A percentile compares a stretch with the other conserved stretches of the same genome.
Conservation (phyloP, 352 stramenopile genomes). For the Pythium aquatile region DNA sequence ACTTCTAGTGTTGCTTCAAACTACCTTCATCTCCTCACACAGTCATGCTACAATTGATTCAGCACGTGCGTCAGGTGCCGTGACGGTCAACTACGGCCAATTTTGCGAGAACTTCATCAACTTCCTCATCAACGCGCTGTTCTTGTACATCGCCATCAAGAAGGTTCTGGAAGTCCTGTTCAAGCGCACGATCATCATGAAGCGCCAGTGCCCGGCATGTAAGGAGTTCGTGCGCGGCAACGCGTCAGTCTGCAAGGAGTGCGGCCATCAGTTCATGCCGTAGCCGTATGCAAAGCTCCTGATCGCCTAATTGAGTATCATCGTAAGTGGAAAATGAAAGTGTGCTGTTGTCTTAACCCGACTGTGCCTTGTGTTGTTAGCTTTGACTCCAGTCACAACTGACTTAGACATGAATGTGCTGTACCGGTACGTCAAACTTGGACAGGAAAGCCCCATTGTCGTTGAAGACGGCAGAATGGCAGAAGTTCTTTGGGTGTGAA, state of each 20-base stretch:
- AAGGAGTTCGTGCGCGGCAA: slow-evolving; percentile 69
- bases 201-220: slow-evolving; percentile 64
- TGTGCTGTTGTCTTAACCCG: not conserved
- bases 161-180: slow-evolving; percentile 69
- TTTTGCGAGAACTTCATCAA: slow-evolving; percentile 74
- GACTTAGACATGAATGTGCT: no score
- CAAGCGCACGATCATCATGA: slow-evolving; percentile 57
- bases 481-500: no score
- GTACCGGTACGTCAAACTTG: no score
- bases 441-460: no score
- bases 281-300: not conserved
- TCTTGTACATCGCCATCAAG: slow-evolving; percentile 72
- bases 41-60: not conserved
- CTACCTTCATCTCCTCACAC: not conserved
- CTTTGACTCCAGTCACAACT: not conserved
- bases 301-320: not conserved
- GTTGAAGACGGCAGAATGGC: no score
- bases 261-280: slow-evolving; percentile 23
- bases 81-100: slow-evolving; percentile 70
- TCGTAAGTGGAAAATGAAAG: not conserved
- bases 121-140: slow-evolving; percentile 70
- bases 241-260: slow-evolving; percentile 41
- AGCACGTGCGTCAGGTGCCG: slow-evolving; percentile 54
- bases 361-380: not conserved
- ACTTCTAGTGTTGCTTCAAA: not conserved